Evolutionary conservation across 1,284 basidiomycete genomes (phyloP).

Genomic region (Calocybe gambosa): DNA sequence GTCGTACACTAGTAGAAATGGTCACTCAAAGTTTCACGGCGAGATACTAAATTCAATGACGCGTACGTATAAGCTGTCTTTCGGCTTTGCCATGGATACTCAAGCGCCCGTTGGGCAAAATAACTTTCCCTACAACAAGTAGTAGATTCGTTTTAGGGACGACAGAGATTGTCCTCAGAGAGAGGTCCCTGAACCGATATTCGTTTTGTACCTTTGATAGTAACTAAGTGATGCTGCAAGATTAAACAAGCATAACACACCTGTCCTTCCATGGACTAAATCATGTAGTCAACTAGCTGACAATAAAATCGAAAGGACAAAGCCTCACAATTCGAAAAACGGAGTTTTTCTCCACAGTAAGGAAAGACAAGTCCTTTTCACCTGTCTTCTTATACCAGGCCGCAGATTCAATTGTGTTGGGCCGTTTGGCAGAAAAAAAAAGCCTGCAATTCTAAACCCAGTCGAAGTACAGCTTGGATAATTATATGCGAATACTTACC

Average conservation of each 20-base stretch:
- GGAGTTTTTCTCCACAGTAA: conserved; percentile 8
- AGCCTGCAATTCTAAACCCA: conserved; percentile 1
- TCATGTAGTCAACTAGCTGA: background rate
- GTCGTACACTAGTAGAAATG: conserved; percentile 7
- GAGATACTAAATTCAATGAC: background rate
- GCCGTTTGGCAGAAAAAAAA: conserved; percentile 5
- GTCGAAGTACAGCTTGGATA: background rate
- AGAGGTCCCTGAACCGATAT: conserved; percentile 9
- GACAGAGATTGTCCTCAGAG: conserved; percentile 7
- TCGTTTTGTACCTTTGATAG: conserved; percentile 1
- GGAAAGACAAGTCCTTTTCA: background rate
- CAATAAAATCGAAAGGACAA: background rate
- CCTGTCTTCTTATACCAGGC: conserved; percentile 2
- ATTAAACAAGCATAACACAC: background rate
- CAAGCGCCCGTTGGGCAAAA: background rate
- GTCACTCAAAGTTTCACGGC: background rate
- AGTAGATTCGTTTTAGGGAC: conserved; percentile 10
- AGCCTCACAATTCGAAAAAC: conserved; percentile 9
- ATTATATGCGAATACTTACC: conserved; percentile 4
- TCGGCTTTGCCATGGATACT: conserved; percentile 8
- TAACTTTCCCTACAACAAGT: conserved; percentile 6
- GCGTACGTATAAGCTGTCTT: conserved; percentile 9
- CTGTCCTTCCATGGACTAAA: background rate
- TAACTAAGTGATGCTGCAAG: background rate
- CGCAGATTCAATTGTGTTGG: conserved; percentile 6